phyloP scores from a whole-genome alignment of 495 filamentous ascomycete species.

The Oidiodendron maius region DNA sequence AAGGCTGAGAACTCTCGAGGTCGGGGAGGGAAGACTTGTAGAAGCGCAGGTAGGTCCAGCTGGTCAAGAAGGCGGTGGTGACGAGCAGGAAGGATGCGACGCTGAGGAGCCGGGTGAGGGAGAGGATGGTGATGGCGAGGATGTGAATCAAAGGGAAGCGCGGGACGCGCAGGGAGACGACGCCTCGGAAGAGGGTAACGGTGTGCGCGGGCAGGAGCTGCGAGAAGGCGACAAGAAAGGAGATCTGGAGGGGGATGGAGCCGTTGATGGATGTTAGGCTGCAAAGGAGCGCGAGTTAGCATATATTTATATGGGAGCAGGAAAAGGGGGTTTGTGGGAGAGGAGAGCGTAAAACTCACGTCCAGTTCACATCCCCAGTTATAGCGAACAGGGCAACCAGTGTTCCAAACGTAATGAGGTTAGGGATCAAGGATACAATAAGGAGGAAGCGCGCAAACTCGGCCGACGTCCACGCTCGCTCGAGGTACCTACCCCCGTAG shows the following conservation, averaged over 20 bases:
- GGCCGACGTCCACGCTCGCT: conserved; percentile 89
- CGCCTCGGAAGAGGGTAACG: conserved; percentile 82
- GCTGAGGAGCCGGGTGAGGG: conserved; percentile 76
- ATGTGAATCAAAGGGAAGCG: conserved; percentile 87
- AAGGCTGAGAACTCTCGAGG: conserved; percentile 57
- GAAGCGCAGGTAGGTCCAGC: conserved; percentile 96
- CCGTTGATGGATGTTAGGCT: conserved; percentile 79
- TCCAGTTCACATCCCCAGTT: conserved; percentile 57
- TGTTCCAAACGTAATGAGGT: conserved; percentile 63
- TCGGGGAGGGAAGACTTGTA: conserved; percentile 68
- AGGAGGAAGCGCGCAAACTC: conserved; percentile 91
- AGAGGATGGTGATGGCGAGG: conserved; percentile 69
- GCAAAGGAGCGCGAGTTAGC: conserved; percentile 13
- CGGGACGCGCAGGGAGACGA: conserved; percentile 81
- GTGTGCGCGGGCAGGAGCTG: conserved; percentile 97
- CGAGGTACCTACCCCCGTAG: conserved; percentile 91
- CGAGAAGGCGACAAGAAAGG: conserved; percentile 96
- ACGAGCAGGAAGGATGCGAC: conserved; percentile 76
- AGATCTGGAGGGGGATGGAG: conserved; percentile 81
- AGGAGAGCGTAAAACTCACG: conserved; percentile 49
- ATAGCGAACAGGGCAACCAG: conserved; percentile 69
- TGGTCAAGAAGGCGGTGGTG: conserved; percentile 74
- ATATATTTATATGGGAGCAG: too few species aligned
- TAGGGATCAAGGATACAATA: conserved; percentile 71
- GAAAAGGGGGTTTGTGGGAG: too few species aligned